phyloP scores from a whole-genome alignment of 805 yeast genomes.

The Suhomyces kilbournensis region DNA sequence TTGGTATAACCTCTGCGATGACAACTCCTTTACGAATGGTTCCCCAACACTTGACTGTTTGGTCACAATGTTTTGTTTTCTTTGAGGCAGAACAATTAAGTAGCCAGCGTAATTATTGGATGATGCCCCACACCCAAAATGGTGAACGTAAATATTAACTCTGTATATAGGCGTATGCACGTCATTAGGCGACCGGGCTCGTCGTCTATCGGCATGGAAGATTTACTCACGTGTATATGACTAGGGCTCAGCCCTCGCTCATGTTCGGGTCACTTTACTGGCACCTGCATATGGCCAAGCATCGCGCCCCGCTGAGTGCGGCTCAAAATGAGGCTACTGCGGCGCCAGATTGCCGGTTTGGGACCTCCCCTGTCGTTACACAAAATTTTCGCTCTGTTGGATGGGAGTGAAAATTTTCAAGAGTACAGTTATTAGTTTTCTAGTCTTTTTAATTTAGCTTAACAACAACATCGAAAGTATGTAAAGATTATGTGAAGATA shows the following conservation, averaged over 20 bases:
- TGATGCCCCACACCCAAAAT: neutral
- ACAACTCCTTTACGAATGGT: too few species aligned
- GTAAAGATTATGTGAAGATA: neutral
- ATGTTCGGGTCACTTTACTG: neutral
- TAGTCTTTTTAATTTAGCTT: conserved; percentile 7
- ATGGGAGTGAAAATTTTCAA: conserved; percentile 7
- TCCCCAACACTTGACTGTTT: neutral
- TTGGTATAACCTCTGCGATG: too few species aligned
- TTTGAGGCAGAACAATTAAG: neutral
- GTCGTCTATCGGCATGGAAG: neutral
- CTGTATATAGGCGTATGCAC: neutral
- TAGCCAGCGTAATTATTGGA: neutral
- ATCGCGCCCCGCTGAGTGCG: neutral
- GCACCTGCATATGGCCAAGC: neutral
- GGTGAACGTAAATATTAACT: neutral
- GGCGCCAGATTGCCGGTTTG: neutral
- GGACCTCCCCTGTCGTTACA: neutral
- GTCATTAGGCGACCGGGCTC: neutral
- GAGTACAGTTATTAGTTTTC: conserved; percentile 1
- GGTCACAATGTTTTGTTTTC: conserved; percentile 1
- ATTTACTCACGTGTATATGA: neutral
- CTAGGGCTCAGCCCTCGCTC: conserved; percentile 8
- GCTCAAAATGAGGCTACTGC: neutral
- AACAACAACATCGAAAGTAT: conserved; percentile 11
- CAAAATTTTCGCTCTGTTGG: neutral